Evolutionary conservation across 441 rosid genomes (phyloP).

Genomic region (Pelargonium myrrhifolium): DNA sequence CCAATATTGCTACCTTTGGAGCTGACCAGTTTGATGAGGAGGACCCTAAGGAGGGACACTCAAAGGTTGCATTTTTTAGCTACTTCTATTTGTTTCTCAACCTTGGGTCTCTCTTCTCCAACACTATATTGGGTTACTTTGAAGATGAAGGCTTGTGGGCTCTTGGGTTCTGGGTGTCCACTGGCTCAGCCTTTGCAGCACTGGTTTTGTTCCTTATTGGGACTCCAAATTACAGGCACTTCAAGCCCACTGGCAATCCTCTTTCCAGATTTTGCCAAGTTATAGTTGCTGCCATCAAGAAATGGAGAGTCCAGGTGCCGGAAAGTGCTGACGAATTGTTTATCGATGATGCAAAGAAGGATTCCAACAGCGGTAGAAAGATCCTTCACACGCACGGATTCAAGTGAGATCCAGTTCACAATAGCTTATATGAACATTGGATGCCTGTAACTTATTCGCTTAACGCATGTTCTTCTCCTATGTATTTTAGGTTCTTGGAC

Average conservation of each 20-base stretch:
- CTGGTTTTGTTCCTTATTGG: slow-evolving; percentile 68
- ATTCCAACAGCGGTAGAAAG: slow-evolving; percentile 34
- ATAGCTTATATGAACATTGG: neutral
- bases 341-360: slow-evolving; percentile 26
- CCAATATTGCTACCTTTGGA: slow-evolving; percentile 89
- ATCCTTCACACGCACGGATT: slow-evolving; percentile 53
- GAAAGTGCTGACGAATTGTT: slow-evolving; percentile 33
- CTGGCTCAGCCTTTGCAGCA: slow-evolving; percentile 72
- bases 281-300: slow-evolving; percentile 61
- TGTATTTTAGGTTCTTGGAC: slow-evolving; percentile 69
- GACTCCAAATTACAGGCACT: slow-evolving; percentile 33
- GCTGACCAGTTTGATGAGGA: slow-evolving; percentile 96
- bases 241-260: slow-evolving; percentile 87
- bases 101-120: slow-evolving; percentile 90
- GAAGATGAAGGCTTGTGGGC: slow-evolving; percentile 94
- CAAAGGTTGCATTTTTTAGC: slow-evolving; percentile 86
- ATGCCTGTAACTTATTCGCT: no score
- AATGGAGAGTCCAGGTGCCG: slow-evolving; percentile 42
- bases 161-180: slow-evolving; percentile 78
- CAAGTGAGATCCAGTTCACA: slow-evolving; percentile 33
- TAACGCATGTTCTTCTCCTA: neutral
- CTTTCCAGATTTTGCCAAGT: slow-evolving; percentile 75
- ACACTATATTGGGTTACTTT: slow-evolving; percentile 76
- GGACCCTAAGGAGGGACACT: slow-evolving; percentile 63
- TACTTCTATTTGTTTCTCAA: slow-evolving; percentile 87